Evolutionary conservation across 176 grass and related monocot genomes (phyloP).

Genomic region (Carex parvula): DNA sequence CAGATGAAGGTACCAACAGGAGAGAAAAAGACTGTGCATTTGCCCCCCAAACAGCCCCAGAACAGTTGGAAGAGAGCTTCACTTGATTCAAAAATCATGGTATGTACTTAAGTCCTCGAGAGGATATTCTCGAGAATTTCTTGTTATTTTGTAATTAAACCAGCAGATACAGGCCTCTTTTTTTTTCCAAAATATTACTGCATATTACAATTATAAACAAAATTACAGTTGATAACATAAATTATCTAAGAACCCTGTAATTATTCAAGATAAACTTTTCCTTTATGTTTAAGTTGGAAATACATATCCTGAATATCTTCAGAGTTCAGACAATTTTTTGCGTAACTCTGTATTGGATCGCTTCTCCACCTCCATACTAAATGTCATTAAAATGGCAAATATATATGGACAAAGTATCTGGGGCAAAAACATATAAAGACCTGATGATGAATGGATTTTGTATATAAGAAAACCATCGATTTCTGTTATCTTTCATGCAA

Average conservation of each 20-base stretch:
- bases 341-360: not conserved
- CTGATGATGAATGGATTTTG: not conserved
- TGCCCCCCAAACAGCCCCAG: slow-evolving; percentile 39
- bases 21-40: slow-evolving; percentile 2
- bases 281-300: not conserved
- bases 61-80: slow-evolving; percentile 33
- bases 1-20: slow-evolving; percentile 36
- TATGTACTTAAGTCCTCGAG: slow-evolving; percentile 9
- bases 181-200: not conserved
- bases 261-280: not conserved
- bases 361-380: not conserved
- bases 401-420: not conserved
- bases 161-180: not conserved
- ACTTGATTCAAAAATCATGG: slow-evolving; percentile 30
- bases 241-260: not conserved
- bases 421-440: not conserved
- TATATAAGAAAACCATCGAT: not conserved
- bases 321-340: not conserved
- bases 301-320: not conserved
- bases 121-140: not conserved
- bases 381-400: not conserved
- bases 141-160: not conserved
- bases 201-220: not conserved
- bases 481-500: not conserved
- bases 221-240: not conserved